A percentile compares a stretch with the other conserved stretches of the same genome.
phyloP scores from a whole-genome alignment of 1,284 basidiomycete genomes.

The Cutaneotrichosporon sp. region DNA sequence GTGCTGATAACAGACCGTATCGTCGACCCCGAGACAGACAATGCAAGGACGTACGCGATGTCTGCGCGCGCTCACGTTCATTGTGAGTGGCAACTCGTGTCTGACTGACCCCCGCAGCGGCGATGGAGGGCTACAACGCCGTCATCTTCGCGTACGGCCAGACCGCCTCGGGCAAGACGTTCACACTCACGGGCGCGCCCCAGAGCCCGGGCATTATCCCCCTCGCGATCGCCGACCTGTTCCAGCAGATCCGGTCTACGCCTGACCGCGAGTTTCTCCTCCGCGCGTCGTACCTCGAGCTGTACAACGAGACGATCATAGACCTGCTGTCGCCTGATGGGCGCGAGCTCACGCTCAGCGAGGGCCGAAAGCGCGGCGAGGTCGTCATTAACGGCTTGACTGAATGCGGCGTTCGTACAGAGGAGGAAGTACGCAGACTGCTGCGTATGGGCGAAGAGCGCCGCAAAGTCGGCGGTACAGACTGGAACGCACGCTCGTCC shows the following conservation, averaged over 20 bases:
- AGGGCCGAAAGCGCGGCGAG: constrained; percentile 47
- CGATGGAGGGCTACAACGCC: constrained; percentile 95
- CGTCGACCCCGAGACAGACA: constrained; percentile 57
- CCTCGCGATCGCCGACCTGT: constrained; percentile 64
- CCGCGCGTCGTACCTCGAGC: constrained; percentile 89
- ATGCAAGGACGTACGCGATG: constrained; percentile 75
- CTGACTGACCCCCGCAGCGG: constrained; percentile 50
- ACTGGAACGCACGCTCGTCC: constrained; percentile 94
- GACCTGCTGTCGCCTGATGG: constrained; percentile 49
- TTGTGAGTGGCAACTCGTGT: constrained; percentile 27
- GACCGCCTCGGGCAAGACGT: constrained; percentile 75
- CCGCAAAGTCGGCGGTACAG: constrained; percentile 84
- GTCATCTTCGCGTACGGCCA: constrained; percentile 87
- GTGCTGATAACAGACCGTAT: constrained; percentile 39
- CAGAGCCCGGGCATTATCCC: constrained; percentile 91
- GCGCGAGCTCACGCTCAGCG: constrained; percentile 41
- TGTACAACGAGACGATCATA: constrained; percentile 91
- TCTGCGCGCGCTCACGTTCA: constrained; percentile 80
- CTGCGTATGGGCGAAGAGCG: constrained; percentile 80
- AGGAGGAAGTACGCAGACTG: constrained; percentile 78
- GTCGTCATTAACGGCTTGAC: constrained; percentile 47
- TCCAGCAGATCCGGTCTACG: constrained; percentile 49
- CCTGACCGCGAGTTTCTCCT: constrained; percentile 76
- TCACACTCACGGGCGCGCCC: constrained; percentile 75
- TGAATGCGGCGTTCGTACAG: constrained; percentile 69